Evolutionary conservation across 1,284 basidiomycete genomes (phyloP), one percentile per base, ranked within the genome.

Genomic region (Takashimella tepidaria): DNA sequence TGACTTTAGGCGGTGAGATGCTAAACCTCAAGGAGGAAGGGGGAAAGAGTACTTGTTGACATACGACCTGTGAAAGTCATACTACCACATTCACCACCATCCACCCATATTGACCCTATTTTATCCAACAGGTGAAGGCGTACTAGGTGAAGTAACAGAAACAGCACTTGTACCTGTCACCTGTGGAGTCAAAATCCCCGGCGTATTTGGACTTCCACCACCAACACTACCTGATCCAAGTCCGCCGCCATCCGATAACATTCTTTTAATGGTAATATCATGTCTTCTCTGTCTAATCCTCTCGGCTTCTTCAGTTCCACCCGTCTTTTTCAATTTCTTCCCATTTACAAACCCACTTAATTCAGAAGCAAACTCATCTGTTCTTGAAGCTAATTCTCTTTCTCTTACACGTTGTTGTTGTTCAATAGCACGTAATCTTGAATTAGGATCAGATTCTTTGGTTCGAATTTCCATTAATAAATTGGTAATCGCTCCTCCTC

Each of bases 241-340:
- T 16, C 8, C 31, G 16, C 31, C 31, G 8, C 31, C 68, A 3
- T 63, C 66, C 16, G 58, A 59, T 69, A 92, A 91, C 89, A 96
- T 93, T 26, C 87, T 87, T 76, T 86, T 89, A 56, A 97, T 76
- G 20, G 88, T 85, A 75, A 84, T 76, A 50, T 93, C 92, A 67
- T 88, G 89, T 69, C 84, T 80, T 69, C 83, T 83, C 78, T 90
- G 87, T 60, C 92, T 79, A 61, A 92, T 80, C 45, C 92, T 79
- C 75, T 96, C 92, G 13, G 80, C 82, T 78, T 96, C 92, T 72
- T 95, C 92, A 21, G 90, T 86, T 5, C 92, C 92, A 45, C 92
- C 92, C 20, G 92, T 97, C 88, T 91, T 88, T 79, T 85, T 89
- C 70, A 97, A 75, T 77, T 86, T 92, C 78, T 87, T 87, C 51